Evolutionary conservation across 768 basidiomycete species (phyloP), one percentile per base, ranked within the genome.

Genomic region (Russula brevipes): DNA sequence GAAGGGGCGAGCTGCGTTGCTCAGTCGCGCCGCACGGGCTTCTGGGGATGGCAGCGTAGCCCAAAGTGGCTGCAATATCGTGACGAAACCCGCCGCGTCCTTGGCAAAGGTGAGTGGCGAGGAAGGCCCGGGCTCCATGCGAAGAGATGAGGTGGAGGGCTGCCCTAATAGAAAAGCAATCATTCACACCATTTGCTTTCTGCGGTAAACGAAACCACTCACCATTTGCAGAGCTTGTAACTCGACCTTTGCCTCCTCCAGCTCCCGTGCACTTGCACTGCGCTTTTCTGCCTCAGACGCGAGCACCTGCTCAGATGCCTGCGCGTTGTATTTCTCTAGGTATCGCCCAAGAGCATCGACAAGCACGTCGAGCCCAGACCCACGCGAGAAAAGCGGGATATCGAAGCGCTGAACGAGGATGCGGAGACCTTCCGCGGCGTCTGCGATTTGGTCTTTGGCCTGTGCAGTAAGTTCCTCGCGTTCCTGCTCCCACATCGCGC

Each of bases 31-130:
- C 1, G 84, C 86, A 35, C 95, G 88, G 12, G 86, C 82, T 74
- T 94, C 91, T 10, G 90, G 85, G 2, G 92, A 89, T 11, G 94
- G 94, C 0, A 98, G 82, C 45, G 88, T 78, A 5, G 80, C 74
- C 93, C 94, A 98, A 30, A 96, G 69, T 10, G 89, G 84, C 55
- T 81, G 81, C 36, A 96, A 81, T 24, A 86, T 72, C 5, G 85
- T 77, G 42, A 85, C 77, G 64, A 91, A 77, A 7, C 81, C 79
- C 31, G 78, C 77, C 17, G 82, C 78, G 51, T 87, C 86, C 4
- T 76, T 73, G 5, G 73, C 73, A 50, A 71, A 72, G 24, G 70
- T 66, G 38, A 74, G 60, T 6, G 73, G 67, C 2, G 69, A 69
- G 19, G 42, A n/a, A 3, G 59, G 61, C 16, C 36, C 33, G 24